Base-by-base conservation (phyloP, 2,329 filamentous ascomycete species). In the Fusarium xylarioides region DNA sequence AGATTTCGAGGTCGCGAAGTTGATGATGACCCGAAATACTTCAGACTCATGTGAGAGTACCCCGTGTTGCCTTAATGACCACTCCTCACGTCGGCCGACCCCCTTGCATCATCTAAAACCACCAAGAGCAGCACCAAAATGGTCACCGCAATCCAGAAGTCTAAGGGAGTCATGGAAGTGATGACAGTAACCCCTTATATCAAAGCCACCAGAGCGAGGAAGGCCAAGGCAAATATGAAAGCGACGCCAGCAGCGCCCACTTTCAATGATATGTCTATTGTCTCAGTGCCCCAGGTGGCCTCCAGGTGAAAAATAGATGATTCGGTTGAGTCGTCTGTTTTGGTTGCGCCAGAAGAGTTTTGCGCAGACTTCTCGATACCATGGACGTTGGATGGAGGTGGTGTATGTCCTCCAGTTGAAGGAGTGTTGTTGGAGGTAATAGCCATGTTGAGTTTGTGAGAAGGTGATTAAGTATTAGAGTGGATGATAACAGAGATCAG, bases 91-190 rank as follows among this genome's bases (percentile, higher is more conserved):
- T 15, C 7, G 3, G 4, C 10, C 5, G 7, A 16, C 0, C 12
- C 18, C 7, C 14, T 2, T 37, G 2, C 0, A 37, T 12, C 18
- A 37, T 3, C 18, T 4, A 8, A 9, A 35, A 10, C 2, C 28
- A 32, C 11, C 21, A 5, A 49, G 12, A 1, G 19, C 6, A 30
- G 12, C 30, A 19, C 16, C n/a, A 12, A 16, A 1, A 53, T 53
- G 14, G 2, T 2, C 19, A 21, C 2, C n/a, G 5, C 18, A 28
- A 35, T 11, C 50, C 34, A 10, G 0, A 37, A 21, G 10, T 26
- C 2, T 2, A 2, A 26, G 12, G 1, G n/a, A 26, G 7, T 6
- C 18, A 16, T 0, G 18, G 4, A 37, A 4, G 7, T 8, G 4
- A 7, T 16, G n/a, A 4, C n/a, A 37, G 18, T 3, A 3, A 15